Evolutionary conservation across 1,284 basidiomycete genomes (phyloP).

Genomic region (Abortiporus biennis): DNA sequence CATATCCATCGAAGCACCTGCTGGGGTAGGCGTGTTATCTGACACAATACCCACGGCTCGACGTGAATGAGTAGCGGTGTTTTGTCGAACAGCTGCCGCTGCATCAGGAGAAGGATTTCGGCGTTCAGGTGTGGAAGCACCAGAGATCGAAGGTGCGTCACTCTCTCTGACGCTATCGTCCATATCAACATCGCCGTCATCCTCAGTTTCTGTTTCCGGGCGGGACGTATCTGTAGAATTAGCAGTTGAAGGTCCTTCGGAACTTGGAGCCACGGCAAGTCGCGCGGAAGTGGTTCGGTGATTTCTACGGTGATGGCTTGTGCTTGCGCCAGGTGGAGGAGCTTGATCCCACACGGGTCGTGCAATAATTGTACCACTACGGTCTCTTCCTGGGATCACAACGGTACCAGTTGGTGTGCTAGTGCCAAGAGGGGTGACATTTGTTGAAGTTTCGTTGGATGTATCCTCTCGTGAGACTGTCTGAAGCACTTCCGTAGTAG

Average conservation of each 20-base stretch:
- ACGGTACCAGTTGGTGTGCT: conserved; percentile 56
- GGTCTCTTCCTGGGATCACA: conserved; percentile 50
- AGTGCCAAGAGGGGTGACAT: conserved; percentile 50
- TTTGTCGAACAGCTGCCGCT: conserved; percentile 18
- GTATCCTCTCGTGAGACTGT: conserved; percentile 46
- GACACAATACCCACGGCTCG: conserved; percentile 61
- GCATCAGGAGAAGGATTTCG: conserved; percentile 30
- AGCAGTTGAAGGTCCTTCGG: conserved; percentile 38
- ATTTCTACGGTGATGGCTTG: conserved; percentile 17
- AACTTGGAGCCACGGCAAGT: conserved; percentile 24
- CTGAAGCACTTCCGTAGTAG: conserved; percentile 16
- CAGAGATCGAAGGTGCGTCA: conserved; percentile 20
- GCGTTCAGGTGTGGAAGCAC: conserved; percentile 32
- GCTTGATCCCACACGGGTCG: conserved; percentile 54
- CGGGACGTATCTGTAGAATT: conserved; percentile 53
- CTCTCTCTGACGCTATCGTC: conserved; percentile 33
- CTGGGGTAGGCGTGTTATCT: conserved; percentile 33
- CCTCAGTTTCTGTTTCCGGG: conserved; percentile 70
- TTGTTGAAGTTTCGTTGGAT: conserved; percentile 52
- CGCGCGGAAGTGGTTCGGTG: conserved; percentile 11
- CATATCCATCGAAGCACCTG: conserved; percentile 36
- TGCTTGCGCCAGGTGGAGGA: conserved; percentile 15
- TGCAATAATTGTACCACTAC: conserved; percentile 70
- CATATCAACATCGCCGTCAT: conserved; percentile 56
- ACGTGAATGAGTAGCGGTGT: conserved; percentile 24